Percentiles rank a stretch among this genome's conserved stretches.
These are phyloP conservation scores for Flaveria sonorensis DNA, from an alignment of 129 eudicot species.

Conservation along the genomic window DNA sequence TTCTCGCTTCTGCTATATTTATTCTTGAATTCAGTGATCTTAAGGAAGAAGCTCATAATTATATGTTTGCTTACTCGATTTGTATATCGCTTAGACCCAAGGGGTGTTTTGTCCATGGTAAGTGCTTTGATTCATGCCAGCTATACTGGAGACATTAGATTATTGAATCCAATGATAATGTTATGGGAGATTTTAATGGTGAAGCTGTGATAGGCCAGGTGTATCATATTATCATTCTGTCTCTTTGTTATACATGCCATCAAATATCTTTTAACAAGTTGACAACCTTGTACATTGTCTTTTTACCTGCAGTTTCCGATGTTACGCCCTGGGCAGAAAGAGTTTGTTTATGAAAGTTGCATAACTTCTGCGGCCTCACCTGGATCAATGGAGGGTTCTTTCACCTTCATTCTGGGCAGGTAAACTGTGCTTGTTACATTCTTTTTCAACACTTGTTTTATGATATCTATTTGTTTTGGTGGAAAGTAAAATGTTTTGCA, in stretches of 20 bases:
- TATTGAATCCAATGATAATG: slow-evolving; percentile 50
- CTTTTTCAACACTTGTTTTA: no score
- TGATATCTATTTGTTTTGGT: background rate
- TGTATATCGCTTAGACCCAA: slow-evolving; percentile 76
- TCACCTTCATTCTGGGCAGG: slow-evolving; percentile 89
- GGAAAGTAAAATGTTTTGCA: background rate
- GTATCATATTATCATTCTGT: background rate
- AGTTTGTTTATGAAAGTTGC: slow-evolving; percentile 85
- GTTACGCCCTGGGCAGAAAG: slow-evolving; percentile 59
- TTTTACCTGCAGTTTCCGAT: slow-evolving; percentile 60
- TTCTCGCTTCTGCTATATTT: slow-evolving; percentile 80
- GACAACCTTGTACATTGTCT: background rate
- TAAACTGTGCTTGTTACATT: background rate
- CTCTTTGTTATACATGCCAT: no score
- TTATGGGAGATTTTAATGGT: slow-evolving; percentile 50
- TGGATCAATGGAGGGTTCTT: slow-evolving; percentile 87
- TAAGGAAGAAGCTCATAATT: slow-evolving; percentile 40
- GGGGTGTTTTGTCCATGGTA: slow-evolving; percentile 68
- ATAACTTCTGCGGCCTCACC: slow-evolving; percentile 33
- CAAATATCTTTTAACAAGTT: background rate
- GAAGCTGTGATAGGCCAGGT: slow-evolving; percentile 95
- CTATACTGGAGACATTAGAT: slow-evolving; percentile 83
- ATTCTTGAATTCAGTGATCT: slow-evolving; percentile 73
- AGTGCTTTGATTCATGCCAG: slow-evolving; percentile 65
- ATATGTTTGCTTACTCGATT: slow-evolving; percentile 70